Evolutionary conservation across 768 basidiomycete species (phyloP), one percentile per base, ranked within the genome.

Genomic region (Amylocystis lapponica): DNA sequence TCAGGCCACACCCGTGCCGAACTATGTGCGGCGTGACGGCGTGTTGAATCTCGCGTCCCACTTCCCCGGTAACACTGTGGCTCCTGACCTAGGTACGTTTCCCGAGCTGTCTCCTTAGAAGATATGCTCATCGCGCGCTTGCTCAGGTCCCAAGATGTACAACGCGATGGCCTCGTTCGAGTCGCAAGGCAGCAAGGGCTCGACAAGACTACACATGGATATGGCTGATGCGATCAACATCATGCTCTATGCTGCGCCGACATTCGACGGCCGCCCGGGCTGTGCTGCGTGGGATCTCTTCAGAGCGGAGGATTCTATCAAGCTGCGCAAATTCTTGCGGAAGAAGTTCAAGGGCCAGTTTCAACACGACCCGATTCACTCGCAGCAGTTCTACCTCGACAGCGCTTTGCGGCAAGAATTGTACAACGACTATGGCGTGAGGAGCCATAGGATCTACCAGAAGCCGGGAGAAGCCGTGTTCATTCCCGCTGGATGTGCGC

Each of bases 211-310:
- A 39, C 94, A 96, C 53, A 91, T 95, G 88, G 90, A 91, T 62
- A 89, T 93, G 79, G 87, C 87, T 0, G 92, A 93, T 54, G 93
- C 94, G 4, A 67, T 96, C 48, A 97, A 97, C 60, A 75, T 97
- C 47, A 88, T 96, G 86, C 52, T 88, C 1, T 81, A 80, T 57
- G 78, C 92, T 8, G 69, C 72, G 36, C 60, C 67, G 9, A 65
- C 56, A 12, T 74, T 85, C 20, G 80, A 84, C 23, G 74, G 75
- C 5, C 62, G 64, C 23, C 74, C 75, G 2, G 94, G 94, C 3
- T 81, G 77, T 51, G 94, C 94, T 0, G 87, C 81, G 0, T 98
- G 94, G 94, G 92, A 96, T 59, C 68, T 98, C 35, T 97, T 79
- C 68, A 76, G 80, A 20, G 81, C 89, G 0, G 76, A 85, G 42